Conservation (phyloP, 2,329 filamentous ascomycete genomes). For the Aspergillus oerlinghausenensis region DNA sequence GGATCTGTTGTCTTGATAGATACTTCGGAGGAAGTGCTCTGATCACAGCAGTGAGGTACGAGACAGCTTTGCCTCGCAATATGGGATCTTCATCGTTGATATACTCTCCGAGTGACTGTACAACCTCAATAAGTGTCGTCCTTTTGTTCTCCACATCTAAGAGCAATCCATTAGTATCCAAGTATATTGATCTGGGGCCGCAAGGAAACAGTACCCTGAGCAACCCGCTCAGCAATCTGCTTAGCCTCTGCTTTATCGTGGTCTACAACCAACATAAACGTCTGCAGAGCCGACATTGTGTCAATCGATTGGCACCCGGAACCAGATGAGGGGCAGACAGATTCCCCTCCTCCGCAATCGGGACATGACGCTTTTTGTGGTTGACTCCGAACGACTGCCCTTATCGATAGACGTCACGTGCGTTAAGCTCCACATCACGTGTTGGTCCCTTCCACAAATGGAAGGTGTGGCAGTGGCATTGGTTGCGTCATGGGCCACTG, state of each 20-base stretch:
- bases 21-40: constrained; percentile 49
- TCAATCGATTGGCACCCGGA: constrained; percentile 7
- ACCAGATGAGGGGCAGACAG: constrained; percentile 3
- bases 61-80: constrained; percentile 55
- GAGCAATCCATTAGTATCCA: constrained; percentile 13
- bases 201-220: constrained; percentile 34
- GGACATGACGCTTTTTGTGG: constrained; percentile 20
- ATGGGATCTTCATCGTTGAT: constrained; percentile 62
- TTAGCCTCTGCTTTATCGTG: constrained; percentile 44
- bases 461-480: too few relatives aligned
- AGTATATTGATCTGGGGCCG: constrained; percentile 6
- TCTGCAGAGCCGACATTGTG: constrained; percentile 46
- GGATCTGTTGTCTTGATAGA: constrained; percentile 56
- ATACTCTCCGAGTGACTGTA: constrained; percentile 62
- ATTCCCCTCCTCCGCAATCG: constrained; percentile 12
- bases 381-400: constrained; percentile 8
- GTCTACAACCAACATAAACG: constrained; percentile 46
- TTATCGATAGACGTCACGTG: constrained; percentile 24
- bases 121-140: constrained; percentile 57
- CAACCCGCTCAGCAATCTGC: constrained; percentile 41
- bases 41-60: constrained; percentile 42
- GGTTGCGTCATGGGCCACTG: constrained; percentile 19
- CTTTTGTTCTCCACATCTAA: constrained; percentile 57
- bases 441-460: not conserved
- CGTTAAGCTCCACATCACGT: constrained; percentile 9